Percentiles rank a stretch among this genome's conserved stretches.
Evolutionary conservation across 1,284 basidiomycete species (phyloP).

Genomic region (Inonotus obliquus): DNA sequence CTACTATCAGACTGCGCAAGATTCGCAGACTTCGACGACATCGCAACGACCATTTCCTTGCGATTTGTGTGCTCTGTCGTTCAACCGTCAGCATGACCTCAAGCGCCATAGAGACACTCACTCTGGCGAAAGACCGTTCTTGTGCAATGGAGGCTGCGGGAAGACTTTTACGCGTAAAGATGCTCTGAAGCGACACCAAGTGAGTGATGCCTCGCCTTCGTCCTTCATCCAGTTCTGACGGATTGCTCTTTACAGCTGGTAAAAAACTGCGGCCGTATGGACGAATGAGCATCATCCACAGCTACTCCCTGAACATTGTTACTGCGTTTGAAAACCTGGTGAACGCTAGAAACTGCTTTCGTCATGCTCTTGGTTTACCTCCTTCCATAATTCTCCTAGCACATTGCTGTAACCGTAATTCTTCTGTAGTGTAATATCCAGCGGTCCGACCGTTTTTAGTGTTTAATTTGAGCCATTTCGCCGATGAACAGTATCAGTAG

Average conservation of each 20-base stretch:
- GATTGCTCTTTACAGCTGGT: conserved; percentile 48
- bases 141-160: conserved; percentile 75
- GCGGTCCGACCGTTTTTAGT: background rate
- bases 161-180: conserved; percentile 83
- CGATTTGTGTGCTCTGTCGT: conserved; percentile 74
- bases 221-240: conserved; percentile 17
- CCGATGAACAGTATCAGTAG: background rate
- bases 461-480: background rate
- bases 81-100: conserved; percentile 77
- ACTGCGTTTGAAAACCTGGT: conserved; percentile 21
- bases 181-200: conserved; percentile 77
- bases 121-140: conserved; percentile 74
- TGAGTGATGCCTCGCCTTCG: conserved; percentile 26
- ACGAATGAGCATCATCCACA: conserved; percentile 32
- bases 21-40: conserved; percentile 55
- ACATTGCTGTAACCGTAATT: background rate
- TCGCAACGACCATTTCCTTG: conserved; percentile 69
- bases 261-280: conserved; percentile 68
- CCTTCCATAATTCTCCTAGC: background rate
- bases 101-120: conserved; percentile 79
- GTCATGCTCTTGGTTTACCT: background rate
- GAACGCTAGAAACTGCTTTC: background rate
- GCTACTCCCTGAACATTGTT: conserved; percentile 28
- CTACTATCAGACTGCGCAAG: conserved; percentile 7
- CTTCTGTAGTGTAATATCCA: background rate